Evolutionary conservation across 805 yeast genomes (phyloP).

Genomic region (Lachancea kluyveri): DNA sequence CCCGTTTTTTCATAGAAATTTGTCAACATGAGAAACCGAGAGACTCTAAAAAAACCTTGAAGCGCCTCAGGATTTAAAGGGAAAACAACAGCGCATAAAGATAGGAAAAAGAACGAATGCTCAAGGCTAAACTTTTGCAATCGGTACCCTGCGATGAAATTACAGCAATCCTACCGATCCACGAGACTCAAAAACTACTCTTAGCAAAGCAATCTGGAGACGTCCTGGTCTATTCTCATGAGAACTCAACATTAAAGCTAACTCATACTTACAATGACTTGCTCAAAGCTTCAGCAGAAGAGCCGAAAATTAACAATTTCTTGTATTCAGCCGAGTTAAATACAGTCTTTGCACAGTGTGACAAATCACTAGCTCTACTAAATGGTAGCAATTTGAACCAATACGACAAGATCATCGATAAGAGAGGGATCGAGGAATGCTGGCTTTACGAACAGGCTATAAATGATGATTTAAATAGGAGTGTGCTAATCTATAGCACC

Average conservation of each 20-base stretch:
- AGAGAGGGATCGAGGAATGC: conserved; percentile 22
- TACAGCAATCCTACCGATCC: conserved; percentile 19
- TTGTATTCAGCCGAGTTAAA: conserved; percentile 20
- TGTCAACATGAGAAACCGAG: too few species aligned
- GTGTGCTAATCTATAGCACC: conserved; percentile 18
- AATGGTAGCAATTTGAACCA: conserved; percentile 27
- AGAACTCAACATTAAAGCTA: conserved; percentile 16
- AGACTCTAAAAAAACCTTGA: background rate
- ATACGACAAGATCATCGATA: conserved; percentile 29
- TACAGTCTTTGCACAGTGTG: conserved; percentile 26
- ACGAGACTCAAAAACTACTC: conserved; percentile 23
- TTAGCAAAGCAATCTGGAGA: conserved; percentile 24
- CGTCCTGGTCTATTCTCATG: conserved; percentile 25
- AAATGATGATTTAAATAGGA: conserved; percentile 9
- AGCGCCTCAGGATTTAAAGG: too few species aligned
- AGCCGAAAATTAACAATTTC: conserved; percentile 15
- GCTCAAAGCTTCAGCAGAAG: conserved; percentile 16
- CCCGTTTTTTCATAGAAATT: too few species aligned
- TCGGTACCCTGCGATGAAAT: conserved; percentile 18
- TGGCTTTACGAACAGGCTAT: conserved; percentile 19
- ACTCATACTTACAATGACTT: conserved; percentile 26
- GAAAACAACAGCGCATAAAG: background rate
- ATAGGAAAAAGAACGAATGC: conserved; percentile 11
- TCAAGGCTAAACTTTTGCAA: conserved; percentile 18
- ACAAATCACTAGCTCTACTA: conserved; percentile 19